Evolutionary conservation across 2,329 filamentous ascomycete genomes (phyloP), one percentile per base, ranked within the genome.

Genomic region (Cercospora sp.): DNA sequence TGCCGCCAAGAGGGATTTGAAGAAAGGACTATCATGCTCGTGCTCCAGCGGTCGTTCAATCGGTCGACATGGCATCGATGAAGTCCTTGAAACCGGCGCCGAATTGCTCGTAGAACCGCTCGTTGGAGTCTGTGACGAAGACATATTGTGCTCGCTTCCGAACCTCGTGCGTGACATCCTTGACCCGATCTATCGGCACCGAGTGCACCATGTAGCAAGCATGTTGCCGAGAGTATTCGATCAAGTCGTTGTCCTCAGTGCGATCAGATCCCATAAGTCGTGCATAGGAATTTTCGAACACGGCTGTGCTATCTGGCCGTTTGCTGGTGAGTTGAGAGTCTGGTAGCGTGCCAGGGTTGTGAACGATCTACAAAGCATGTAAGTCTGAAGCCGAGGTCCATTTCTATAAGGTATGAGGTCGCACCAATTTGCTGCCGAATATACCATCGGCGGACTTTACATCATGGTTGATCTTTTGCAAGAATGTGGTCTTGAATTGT

Each of bases 311-410:
- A 31, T 72, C 71, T 12, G 67, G 71, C 7, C 64, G 57, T 16
- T 26, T 57, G 18, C 63, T 48, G 5, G 58, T 64, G 16, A 72
- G 63, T 31, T 66, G 28, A 16, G 64, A 18, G 33, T 71, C 71
- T 20, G 67, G 69, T 20, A 67, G 36, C 23, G 69, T 71, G 58
- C 71, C 71, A 26, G 71, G 71, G 23, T 72, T 72, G 63, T 71
- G 67, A 59, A 72, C 59, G 18, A 71, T 66, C 71, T 71, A 28
- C 57, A 45, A 23, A 26, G 16, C 45, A 40, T 23, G 51, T 67
- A 20, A 71, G 53, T 13, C 65, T 62, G n/a, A 63, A 62, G 23
- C 55, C 55, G 55, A 58, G 55, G 31, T 31, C 16, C 45, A 53
- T 16, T 57, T 5, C 23, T 60, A 66, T 30, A 10, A 26, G 8